Conservation (phyloP, 192 early-diverging fungal species). For the Coemansia sp. region DNA sequence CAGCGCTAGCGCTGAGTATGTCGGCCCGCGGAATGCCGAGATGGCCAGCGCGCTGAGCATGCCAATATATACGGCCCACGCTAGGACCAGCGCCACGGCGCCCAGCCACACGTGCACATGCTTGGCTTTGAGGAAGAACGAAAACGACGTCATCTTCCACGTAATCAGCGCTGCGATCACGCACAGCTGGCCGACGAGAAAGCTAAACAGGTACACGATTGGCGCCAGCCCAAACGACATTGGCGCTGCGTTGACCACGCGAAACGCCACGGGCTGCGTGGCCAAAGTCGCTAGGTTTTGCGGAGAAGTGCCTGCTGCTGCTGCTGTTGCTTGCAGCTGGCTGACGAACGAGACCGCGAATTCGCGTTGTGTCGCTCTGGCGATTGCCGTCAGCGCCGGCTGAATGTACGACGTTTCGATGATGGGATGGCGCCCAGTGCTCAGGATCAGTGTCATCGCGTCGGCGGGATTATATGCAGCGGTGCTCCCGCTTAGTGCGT, state of each 20-base stretch:
- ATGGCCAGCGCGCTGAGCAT: constrained; percentile 27
- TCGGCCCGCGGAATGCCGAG: constrained; percentile 21
- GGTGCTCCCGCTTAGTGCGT: not conserved
- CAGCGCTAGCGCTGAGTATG: constrained; percentile 3
- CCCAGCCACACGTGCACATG: constrained; percentile 23
- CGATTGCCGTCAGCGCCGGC: constrained; percentile 3
- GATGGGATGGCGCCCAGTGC: constrained; percentile 21
- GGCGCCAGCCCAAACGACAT: constrained; percentile 19
- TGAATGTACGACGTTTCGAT: not conserved
- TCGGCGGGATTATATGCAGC: constrained; percentile 8
- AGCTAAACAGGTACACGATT: constrained; percentile 14
- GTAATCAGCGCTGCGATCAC: constrained; percentile 16
- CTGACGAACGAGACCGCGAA: not conserved
- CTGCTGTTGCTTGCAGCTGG: not conserved
- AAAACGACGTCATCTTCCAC: constrained; percentile 30
- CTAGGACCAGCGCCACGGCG: not conserved
- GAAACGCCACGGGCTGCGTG: constrained; percentile 6
- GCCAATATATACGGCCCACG: constrained; percentile 6
- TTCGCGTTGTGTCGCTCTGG: not conserved
- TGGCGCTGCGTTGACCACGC: constrained; percentile 20
- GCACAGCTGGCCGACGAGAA: constrained; percentile 19
- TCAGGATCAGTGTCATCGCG: constrained; percentile 11
- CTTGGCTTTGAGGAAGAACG: constrained; percentile 17
- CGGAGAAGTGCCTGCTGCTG: not conserved
- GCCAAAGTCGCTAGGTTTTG: not conserved